Evolutionary conservation across 345 rosid species (phyloP), one percentile per base, ranked within the genome.

Genomic region (Ceriops zippeliana): DNA sequence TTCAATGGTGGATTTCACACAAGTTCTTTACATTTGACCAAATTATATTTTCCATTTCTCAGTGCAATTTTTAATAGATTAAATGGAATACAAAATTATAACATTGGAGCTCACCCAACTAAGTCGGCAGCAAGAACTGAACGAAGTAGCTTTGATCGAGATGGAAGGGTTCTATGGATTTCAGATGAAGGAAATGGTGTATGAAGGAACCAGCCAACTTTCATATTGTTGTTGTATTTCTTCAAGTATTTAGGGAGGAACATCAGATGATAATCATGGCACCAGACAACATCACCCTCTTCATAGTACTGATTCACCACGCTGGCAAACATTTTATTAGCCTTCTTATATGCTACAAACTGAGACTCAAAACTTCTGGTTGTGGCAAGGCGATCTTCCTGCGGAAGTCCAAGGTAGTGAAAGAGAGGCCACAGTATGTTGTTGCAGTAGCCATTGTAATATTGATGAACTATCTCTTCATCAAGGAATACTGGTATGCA

Each of bases 131-230:
- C 97, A 78, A 96, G 97, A 83, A 96, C 99, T 2, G 99, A 87
- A 62, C 82, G 96, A 75, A 96, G 82, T 57, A 96, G 87, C 84
- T 96, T 97, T 0, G 99, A 88, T 52, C 99, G 84, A 65, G 99
- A 96, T 52, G 99, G 99, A 78, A 96, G 82, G 31, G 95, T 92
- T 84, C 99, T 85, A 65, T 92, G 97, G 74, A 96, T 96, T 85
- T 96, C 99, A 63, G 99, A 96, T 16, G 99, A 96, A 75, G 99
- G 99, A 74, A 96, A 96, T 22, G 98, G 99, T 42, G 99, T 96
- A 69, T 96, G 99, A 78, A 96, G 99, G 85, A 96, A 96, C 99
- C 99, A 96, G 59, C 99, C 99, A 78, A 96, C 99, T 86, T 96
- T 96, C 99, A 92, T 96, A 22, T 80, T 71, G 68, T 68, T 82